These are phyloP conservation scores for Mortierella hygrophila DNA, from an alignment of 192 early-diverging fungal species.

Conservation along the genomic window DNA sequence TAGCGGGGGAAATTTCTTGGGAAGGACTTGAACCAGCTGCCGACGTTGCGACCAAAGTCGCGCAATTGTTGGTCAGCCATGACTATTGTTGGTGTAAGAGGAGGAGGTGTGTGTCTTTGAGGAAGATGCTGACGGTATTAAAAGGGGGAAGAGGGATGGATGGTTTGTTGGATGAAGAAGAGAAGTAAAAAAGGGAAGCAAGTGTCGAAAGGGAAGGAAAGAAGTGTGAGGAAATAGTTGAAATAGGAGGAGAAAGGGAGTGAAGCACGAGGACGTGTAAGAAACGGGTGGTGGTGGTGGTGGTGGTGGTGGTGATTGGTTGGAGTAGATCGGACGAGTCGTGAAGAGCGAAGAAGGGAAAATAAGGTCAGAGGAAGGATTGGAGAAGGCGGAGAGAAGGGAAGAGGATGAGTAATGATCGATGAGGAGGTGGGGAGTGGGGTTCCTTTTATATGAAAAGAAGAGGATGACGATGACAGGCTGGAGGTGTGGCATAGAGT, in stretches of 20 bases:
- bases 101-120: background rate
- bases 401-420: background rate
- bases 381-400: background rate
- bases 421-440: background rate
- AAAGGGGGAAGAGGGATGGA: background rate
- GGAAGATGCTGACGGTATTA: background rate
- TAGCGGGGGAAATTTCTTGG: constrained; percentile 42
- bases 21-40: constrained; percentile 38
- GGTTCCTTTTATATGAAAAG: background rate
- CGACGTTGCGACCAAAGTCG: constrained; percentile 34
- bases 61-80: constrained; percentile 51
- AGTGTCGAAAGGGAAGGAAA: background rate
- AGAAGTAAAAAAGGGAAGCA: background rate
- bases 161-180: background rate
- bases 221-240: background rate
- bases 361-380: background rate
- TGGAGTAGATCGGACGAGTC: background rate
- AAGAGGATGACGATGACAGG: background rate
- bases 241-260: background rate
- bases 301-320: background rate
- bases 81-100: background rate
- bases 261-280: too few species aligned
- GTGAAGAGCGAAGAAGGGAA: background rate
- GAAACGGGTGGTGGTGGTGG: background rate
- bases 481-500: too few species aligned